phyloP scores from a whole-genome alignment of 768 basidiomycete genomes.

The Lyophyllum semitale region DNA sequence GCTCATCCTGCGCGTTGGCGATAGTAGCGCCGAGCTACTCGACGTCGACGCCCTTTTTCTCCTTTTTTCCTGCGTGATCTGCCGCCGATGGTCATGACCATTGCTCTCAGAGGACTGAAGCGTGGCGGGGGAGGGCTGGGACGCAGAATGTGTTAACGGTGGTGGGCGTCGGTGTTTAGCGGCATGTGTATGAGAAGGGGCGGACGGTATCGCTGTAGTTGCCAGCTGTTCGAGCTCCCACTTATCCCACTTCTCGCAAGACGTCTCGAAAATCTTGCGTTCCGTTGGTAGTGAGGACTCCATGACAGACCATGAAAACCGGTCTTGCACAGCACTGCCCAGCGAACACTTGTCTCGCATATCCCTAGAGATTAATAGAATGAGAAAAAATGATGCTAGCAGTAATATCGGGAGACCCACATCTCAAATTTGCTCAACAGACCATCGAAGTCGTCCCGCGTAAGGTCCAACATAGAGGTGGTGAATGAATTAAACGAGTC shows the following conservation, averaged over 20 bases:
- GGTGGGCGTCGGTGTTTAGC: conserved; percentile 1
- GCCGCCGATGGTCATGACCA: neutral
- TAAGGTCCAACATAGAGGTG: conserved; percentile 47
- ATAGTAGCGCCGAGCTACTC: conserved; percentile 16
- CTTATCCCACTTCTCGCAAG: conserved; percentile 59
- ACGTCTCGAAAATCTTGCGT: conserved; percentile 56
- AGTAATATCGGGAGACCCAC: conserved; percentile 38
- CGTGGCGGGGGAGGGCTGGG: neutral
- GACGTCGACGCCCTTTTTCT: conserved; percentile 8
- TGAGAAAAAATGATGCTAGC: neutral
- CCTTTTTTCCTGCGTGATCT: conserved; percentile 1
- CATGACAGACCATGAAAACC: conserved; percentile 50
- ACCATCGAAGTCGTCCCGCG: conserved; percentile 62
- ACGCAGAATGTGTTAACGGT: neutral
- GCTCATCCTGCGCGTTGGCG: conserved; percentile 45
- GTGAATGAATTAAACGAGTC: conserved; percentile 28
- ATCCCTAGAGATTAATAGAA: conserved; percentile 43
- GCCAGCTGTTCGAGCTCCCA: conserved; percentile 39
- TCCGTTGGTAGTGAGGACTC: conserved; percentile 44
- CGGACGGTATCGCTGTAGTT: neutral
- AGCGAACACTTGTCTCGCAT: conserved; percentile 63
- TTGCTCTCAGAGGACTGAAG: neutral
- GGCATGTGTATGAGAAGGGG: neutral
- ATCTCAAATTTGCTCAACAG: conserved; percentile 59
- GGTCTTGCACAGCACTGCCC: conserved; percentile 43